phyloP scores from a whole-genome alignment of 768 basidiomycete genomes.

The Mycena rosella region DNA sequence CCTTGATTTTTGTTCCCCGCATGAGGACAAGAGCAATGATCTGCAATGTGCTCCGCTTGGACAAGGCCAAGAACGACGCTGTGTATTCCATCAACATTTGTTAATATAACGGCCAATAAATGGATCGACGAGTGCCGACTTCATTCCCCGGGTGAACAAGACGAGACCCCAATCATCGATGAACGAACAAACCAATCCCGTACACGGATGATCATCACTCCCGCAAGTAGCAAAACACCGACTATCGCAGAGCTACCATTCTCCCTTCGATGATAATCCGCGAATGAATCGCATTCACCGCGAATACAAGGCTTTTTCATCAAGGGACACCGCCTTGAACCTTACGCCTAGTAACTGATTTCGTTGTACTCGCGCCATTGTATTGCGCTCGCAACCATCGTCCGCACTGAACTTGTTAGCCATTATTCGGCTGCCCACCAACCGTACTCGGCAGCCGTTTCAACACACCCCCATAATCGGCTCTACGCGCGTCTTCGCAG shows the following conservation, averaged over 20 bases:
- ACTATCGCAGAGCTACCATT: not conserved
- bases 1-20: not conserved
- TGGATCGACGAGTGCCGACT: not conserved
- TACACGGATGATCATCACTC: not conserved
- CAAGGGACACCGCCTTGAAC: not conserved
- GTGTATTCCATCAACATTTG: too few relatives aligned
- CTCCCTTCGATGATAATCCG: not conserved
- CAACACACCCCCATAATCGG: not conserved
- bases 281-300: not conserved
- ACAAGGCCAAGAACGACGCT: too few relatives aligned
- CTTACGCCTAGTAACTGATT: not conserved
- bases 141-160: not conserved
- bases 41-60: too few relatives aligned
- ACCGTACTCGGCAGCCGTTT: not conserved
- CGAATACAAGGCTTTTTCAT: not conserved
- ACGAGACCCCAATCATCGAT: not conserved
- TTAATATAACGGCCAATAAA: too few relatives aligned
- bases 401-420: not conserved
- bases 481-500: slow-evolving; percentile 6
- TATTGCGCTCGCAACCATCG: not conserved
- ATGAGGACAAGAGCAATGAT: slow-evolving; percentile 1
- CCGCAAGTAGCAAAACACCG: not conserved
- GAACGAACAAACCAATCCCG: not conserved
- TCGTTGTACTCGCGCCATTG: not conserved
- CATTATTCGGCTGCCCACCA: not conserved